Evolutionary conservation across 2,329 filamentous ascomycete species (phyloP), one percentile per base, ranked within the genome.

Genomic region (Verticillium tricorpus): DNA sequence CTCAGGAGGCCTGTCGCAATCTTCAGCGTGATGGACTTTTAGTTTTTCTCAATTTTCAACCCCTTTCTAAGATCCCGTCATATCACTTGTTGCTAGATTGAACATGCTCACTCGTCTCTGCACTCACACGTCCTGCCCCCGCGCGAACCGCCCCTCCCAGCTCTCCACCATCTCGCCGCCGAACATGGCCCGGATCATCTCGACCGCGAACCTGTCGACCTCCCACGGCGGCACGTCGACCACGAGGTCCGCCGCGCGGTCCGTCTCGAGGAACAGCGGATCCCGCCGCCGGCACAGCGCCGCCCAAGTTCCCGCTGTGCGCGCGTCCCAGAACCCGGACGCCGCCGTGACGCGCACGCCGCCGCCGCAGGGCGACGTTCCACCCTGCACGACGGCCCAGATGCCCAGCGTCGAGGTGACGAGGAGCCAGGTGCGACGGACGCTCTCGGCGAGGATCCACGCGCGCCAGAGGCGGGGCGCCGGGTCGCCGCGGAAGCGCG

Each of bases 361-460:
- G 25, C 70, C 70, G 14, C 55, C 55, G 39, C 69, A 71, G 2
- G 55, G 32, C 6, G 52, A 31, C n/a, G 56, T 50, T 28, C 60
- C n/a, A 57, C 65, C 40, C 64, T 70, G 25, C 55, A 66, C 22
- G 61, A 68, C 28, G 32, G 63, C 50, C 37, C 68, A 69, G 6
- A 66, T 59, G 12, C 64, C 63, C 32, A 68, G 60, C 2, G 69
- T 61, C 15, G 64, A 63, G 35, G 63, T 62, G 14, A 73, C 37
- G 37, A 40, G 37, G 37, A 40, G 37, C 14, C 17, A n/a, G 1
- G 71, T 72, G 14, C 72, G 67, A 5, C 72, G 64, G 17, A 71
- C 60, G 32, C 66, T 69, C 59, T 73, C 72, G 3, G 71, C 66
- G 1, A 74, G 55, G 19, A 74, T 68, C 72, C 72, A 73, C 3